phyloP scores from a whole-genome alignment of 2,329 filamentous ascomycete genomes.

The Macrophomina phaseolina region DNA sequence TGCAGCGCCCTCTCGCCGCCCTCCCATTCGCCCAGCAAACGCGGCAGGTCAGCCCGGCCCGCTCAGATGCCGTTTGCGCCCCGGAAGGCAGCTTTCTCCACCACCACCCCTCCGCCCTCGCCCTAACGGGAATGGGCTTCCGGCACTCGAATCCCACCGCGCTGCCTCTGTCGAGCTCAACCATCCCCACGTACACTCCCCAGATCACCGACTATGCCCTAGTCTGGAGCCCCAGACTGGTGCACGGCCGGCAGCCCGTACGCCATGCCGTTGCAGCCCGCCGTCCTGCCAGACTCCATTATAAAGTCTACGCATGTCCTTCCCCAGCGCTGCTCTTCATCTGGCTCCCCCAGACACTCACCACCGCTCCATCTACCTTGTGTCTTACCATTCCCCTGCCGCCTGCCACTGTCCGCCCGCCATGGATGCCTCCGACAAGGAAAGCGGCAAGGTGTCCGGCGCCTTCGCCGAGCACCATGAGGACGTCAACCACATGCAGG shows the following conservation, averaged over 20 bases:
- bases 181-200: constrained; percentile 3
- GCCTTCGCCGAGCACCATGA: constrained; percentile 8
- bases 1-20: too few relatives aligned
- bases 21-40: not conserved
- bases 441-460: constrained; percentile 15
- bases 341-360: not conserved
- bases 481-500: constrained; percentile 17
- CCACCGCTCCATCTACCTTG: not conserved
- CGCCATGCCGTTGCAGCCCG: constrained; percentile 7
- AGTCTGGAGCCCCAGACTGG: constrained; percentile 17
- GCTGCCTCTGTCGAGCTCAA: not conserved
- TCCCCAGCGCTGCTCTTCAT: not conserved
- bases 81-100: not conserved
- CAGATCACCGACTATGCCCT: constrained; percentile 10
- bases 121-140: constrained; percentile 20
- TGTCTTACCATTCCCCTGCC: not conserved
- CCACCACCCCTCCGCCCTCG: not conserved
- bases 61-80: not conserved
- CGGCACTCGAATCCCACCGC: not conserved
- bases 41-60: not conserved
- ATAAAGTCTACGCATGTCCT: not conserved
- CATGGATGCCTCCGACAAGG: constrained; percentile 13
- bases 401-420: not conserved
- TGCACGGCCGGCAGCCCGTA: not conserved
- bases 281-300: not conserved